phyloP scores from a whole-genome alignment of 352 stramenopile species.

The Globisporangium barbulae region DNA sequence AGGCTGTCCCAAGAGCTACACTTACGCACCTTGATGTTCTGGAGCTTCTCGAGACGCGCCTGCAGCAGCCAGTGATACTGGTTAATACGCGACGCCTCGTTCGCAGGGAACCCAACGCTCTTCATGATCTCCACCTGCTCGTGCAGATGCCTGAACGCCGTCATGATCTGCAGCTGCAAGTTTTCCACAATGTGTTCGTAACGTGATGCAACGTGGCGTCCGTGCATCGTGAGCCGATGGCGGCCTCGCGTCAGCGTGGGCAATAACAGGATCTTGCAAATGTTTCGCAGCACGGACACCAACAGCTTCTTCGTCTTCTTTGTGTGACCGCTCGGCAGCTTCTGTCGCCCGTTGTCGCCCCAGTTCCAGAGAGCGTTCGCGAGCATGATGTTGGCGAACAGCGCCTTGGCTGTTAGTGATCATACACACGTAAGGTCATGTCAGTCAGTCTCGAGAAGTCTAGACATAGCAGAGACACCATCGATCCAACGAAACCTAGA shows the following conservation, averaged over 20 bases:
- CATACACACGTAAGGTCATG: not conserved
- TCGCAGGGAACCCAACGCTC: slow-evolving; percentile 56
- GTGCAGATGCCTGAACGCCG: slow-evolving; percentile 56
- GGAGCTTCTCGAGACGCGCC: slow-evolving; percentile 73
- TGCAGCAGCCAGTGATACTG: slow-evolving; percentile 88
- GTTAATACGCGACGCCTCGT: slow-evolving; percentile 86
- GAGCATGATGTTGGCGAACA: slow-evolving; percentile 72
- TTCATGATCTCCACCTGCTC: slow-evolving; percentile 81
- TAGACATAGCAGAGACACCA: no score
- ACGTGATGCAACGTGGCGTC: slow-evolving; percentile 39
- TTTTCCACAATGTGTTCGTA: slow-evolving; percentile 40
- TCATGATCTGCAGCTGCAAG: slow-evolving; percentile 58
- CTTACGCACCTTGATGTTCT: slow-evolving; percentile 68
- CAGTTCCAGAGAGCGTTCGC: slow-evolving; percentile 84
- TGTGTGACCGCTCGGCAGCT: slow-evolving; percentile 49
- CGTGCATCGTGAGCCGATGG: slow-evolving; percentile 59
- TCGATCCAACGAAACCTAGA: not conserved
- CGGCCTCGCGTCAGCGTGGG: slow-evolving; percentile 69
- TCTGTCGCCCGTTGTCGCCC: slow-evolving; percentile 55
- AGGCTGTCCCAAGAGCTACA: not conserved
- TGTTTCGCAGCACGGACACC: slow-evolving; percentile 38
- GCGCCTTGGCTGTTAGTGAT: slow-evolving; percentile 35
- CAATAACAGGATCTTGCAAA: slow-evolving; percentile 50
- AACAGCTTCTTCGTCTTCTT: slow-evolving; percentile 59
- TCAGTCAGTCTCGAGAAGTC: not conserved